These are phyloP conservation scores for Fraxinus pennsylvanica DNA, from an alignment of 257 asterid genomes.

Conservation along the genomic window DNA sequence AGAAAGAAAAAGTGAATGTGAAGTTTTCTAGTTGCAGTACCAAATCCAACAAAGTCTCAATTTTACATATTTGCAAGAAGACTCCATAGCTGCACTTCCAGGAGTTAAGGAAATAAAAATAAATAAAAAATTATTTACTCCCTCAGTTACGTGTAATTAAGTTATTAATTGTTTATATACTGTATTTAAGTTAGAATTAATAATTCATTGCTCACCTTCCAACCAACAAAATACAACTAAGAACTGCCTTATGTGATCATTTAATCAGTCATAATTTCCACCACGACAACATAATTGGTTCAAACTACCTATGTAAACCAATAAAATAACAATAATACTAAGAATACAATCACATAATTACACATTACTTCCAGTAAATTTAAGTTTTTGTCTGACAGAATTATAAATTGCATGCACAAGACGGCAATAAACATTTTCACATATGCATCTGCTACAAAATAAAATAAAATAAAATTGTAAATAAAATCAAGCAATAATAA, in stretches of 20 bases:
- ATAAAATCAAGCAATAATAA: not conserved
- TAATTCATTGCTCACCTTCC: not conserved
- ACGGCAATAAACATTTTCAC: no score
- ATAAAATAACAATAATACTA: no score
- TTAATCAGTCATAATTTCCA: not conserved
- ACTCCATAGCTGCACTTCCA: not conserved
- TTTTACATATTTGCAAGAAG: not conserved
- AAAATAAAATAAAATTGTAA: no score
- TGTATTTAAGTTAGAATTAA: not conserved
- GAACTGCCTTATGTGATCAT: not conserved
- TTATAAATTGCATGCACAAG: no score
- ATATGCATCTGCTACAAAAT: no score
- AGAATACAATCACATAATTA: no score
- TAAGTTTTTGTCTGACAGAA: no score
- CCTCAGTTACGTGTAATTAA: not conserved
- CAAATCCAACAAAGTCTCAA: not conserved
- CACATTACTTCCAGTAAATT: no score
- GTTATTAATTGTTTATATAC: not conserved
- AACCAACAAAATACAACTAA: not conserved
- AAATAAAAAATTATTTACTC: not conserved
- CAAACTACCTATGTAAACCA: no score
- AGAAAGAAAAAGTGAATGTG: not conserved
- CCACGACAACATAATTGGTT: no score
- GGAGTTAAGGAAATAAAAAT: not conserved
- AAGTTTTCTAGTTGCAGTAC: not conserved